A percentile compares a stretch with the other conserved stretches of the same genome.
These are phyloP conservation scores for Lasiosphaeria ovina DNA, from an alignment of 495 filamentous ascomycete species.

Conservation along the genomic window DNA sequence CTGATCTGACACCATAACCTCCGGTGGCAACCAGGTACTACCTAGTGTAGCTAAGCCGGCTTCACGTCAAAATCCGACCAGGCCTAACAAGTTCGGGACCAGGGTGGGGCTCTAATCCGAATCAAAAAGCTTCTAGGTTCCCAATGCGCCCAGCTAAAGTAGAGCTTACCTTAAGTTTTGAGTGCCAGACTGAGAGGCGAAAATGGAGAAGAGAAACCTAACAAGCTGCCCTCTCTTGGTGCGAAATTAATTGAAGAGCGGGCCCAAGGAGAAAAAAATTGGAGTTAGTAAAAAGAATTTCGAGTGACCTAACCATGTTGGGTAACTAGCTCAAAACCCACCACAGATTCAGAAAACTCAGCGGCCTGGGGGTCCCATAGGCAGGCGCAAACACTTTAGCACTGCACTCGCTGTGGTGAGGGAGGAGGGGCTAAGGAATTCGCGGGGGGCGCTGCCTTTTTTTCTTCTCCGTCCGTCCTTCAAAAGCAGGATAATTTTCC, in stretches of 20 bases:
- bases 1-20: too few species aligned
- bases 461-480: constrained; percentile 14
- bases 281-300: not conserved
- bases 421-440: constrained; percentile 8
- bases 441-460: constrained; percentile 15
- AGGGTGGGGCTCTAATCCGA: too few species aligned
- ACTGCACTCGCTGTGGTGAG: not conserved
- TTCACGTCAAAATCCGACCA: too few species aligned
- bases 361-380: not conserved
- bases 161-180: not conserved
- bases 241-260: too few species aligned
- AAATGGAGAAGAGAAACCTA: not conserved
- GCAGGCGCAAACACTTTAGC: not conserved
- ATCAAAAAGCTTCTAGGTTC: too few species aligned
- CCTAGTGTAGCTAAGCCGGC: too few species aligned
- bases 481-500: constrained; percentile 27
- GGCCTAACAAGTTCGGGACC: too few species aligned
- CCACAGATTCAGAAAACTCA: not conserved
- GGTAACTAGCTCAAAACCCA: constrained; percentile 1
- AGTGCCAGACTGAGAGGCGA: not conserved
- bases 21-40: too few species aligned
- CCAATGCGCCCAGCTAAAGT: not conserved
- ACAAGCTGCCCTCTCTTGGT: not conserved
- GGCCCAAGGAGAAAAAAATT: not conserved
- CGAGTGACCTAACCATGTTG: not conserved